Base-by-base conservation (phyloP, 176 grass and related monocot genomes). In the Rhynchospora tenuis region DNA sequence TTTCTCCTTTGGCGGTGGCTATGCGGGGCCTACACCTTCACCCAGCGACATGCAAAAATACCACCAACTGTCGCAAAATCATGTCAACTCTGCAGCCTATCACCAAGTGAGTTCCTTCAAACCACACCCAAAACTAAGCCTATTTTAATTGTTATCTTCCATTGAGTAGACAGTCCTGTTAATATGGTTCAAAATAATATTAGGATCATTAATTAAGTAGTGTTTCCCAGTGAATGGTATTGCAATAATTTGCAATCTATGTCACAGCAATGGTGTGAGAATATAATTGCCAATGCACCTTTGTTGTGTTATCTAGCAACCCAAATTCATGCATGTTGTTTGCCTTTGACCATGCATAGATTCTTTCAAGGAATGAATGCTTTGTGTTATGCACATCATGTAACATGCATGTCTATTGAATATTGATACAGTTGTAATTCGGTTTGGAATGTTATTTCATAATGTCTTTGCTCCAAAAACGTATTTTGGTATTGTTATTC, bases 31-130 rank as follows among this genome's bases (percentile, higher is more conserved):
- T 28, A 4, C 67, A 83, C 19, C 31, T 27, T 78, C 54, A 28
- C 79, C 55, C 3, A 22, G 31, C 15, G 78, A 87, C 15, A 47
- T 78, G 42, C 50, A 78, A 11, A 59, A 42, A 24, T 78, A 64
- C 50, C 68, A 50, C 3, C 81, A 78, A 56, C 38, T 70, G 84
- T 17, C 80, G 17, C 87, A 86, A 23, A 71, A 83, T 87, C 79
- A 86, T 12, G 86, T 80, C 38, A 63, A 72, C 46, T 87, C 90
- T 89, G 7, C 58, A 19, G 59, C 80, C 55, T 84, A 86, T 82
- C 82, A 81, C 68, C 93, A 91, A 84, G 93, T 96, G 83, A 81
- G 89, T 86, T 69, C 42, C 45, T 64, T 9, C 45, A 8, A 29
- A 26, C 51, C 26, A 28, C 44, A 84, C 22, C 57, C 24, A 10